Percentiles rank a stretch among this genome's conserved stretches.
These are phyloP conservation scores for Solanum pinnatisectum DNA, from an alignment of 257 asterid species.

Conservation along the genomic window DNA sequence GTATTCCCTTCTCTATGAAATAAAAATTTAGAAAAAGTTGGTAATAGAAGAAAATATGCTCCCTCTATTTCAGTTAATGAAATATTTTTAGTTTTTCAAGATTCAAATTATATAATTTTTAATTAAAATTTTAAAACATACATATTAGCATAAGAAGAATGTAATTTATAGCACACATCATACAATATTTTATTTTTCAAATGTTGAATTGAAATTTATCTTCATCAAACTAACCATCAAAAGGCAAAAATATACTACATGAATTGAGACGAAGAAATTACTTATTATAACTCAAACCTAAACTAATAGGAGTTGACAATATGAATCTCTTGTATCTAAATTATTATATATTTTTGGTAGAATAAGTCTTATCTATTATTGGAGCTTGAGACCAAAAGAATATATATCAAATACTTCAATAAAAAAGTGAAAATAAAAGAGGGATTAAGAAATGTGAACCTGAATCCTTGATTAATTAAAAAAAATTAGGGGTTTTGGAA, in stretches of 20 bases:
- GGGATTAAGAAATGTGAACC: background rate
- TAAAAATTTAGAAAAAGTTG: background rate
- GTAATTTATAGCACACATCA: background rate
- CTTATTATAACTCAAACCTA: background rate
- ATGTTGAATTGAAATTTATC: background rate
- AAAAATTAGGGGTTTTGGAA: background rate
- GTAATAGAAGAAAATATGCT: background rate
- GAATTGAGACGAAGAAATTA: background rate
- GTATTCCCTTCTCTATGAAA: background rate
- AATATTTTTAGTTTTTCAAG: background rate
- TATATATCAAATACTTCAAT: background rate
- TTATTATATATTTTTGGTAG: background rate
- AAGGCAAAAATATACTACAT: background rate
- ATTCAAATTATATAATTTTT: background rate
- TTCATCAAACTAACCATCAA: background rate
- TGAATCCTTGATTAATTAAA: background rate
- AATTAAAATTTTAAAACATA: background rate
- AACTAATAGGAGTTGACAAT: background rate
- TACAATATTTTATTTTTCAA: background rate
- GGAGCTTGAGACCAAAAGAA: background rate
- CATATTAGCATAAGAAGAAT: background rate
- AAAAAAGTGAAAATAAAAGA: background rate
- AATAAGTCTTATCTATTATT: background rate
- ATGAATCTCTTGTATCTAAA: background rate
- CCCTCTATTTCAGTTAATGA: background rate